Percentiles rank a stretch among this genome's conserved stretches.
These are phyloP conservation scores for Colletotrichum somersetense DNA, from an alignment of 2,329 filamentous ascomycete genomes.

Conservation along the genomic window DNA sequence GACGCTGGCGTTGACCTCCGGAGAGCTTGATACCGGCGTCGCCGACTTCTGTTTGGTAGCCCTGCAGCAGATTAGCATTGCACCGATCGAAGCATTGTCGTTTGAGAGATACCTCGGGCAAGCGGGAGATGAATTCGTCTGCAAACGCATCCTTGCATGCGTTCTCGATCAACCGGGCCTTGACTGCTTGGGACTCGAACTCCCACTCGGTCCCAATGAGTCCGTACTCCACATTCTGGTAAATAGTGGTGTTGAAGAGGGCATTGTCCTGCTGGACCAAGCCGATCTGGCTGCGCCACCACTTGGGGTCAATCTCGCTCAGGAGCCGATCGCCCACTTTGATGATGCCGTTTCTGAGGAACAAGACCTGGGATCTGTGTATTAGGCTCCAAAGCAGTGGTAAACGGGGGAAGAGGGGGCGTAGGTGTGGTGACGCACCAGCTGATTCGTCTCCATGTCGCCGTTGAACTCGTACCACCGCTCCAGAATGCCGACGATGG, in stretches of 20 bases:
- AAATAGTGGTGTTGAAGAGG: constrained; percentile 67
- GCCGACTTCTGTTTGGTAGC: constrained; percentile 73
- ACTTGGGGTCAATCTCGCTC: constrained; percentile 83
- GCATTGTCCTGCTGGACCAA: constrained; percentile 80
- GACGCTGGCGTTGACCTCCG: constrained; percentile 74
- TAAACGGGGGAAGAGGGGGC: constrained; percentile 72
- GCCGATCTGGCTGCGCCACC: constrained; percentile 92
- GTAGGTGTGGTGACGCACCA: constrained; percentile 67
- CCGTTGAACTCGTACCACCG: constrained; percentile 52
- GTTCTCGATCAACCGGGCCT: constrained; percentile 56
- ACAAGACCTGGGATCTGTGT: constrained; percentile 49
- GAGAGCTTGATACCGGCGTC: constrained; percentile 74
- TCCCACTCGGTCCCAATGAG: constrained; percentile 55
- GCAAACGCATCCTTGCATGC: constrained; percentile 66
- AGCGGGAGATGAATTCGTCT: constrained; percentile 63
- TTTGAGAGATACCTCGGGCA: constrained; percentile 54
- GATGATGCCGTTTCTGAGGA: constrained; percentile 49
- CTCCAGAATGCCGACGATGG: constrained; percentile 55
- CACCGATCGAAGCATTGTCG: constrained; percentile 48
- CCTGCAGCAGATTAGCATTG: constrained; percentile 45
- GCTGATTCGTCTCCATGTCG: constrained; percentile 32
- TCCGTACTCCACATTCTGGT: constrained; percentile 63
- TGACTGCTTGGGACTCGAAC: constrained; percentile 53
- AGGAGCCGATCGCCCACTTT: constrained; percentile 53
- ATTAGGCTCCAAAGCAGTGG: constrained; percentile 70